phyloP scores from a whole-genome alignment of 2,329 filamentous ascomycete species.

The Xylariales sp. region DNA sequence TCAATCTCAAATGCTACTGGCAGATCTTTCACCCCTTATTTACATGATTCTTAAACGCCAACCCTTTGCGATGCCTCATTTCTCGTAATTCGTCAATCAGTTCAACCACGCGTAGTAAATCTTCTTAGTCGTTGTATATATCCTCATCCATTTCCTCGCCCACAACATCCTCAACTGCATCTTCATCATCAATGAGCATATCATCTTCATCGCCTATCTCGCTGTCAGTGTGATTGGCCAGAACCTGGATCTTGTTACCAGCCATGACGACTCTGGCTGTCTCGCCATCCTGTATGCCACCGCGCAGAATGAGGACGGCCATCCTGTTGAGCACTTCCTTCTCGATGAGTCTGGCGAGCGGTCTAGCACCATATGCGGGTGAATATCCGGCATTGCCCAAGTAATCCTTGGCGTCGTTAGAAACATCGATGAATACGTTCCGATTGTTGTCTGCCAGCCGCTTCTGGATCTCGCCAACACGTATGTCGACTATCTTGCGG shows the following conservation, averaged over 20 bases:
- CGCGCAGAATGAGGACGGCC: constrained; percentile 84
- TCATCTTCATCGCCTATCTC: constrained; percentile 56
- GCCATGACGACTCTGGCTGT: constrained; percentile 72
- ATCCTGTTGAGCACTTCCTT: constrained; percentile 94
- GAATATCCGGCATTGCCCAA: constrained; percentile 89
- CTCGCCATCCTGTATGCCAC: constrained; percentile 82
- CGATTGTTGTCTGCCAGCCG: constrained; percentile 80
- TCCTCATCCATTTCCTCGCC: constrained; percentile 59
- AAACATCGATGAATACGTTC: constrained; percentile 79
- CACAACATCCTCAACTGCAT: constrained; percentile 65
- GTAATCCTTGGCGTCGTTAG: constrained; percentile 85
- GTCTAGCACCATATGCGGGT: constrained; percentile 89
- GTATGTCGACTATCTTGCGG: constrained; percentile 89
- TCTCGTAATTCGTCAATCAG: too few relatives aligned
- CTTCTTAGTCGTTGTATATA: constrained; percentile 43
- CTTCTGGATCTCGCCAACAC: constrained; percentile 83
- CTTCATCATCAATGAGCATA: constrained; percentile 68
- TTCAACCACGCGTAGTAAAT: too few relatives aligned
- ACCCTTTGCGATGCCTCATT: too few relatives aligned
- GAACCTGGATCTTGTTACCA: constrained; percentile 73
- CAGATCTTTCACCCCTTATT: neutral
- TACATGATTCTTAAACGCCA: neutral
- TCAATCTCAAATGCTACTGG: neutral
- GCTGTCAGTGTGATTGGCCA: constrained; percentile 73
- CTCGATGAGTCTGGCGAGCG: constrained; percentile 85